phyloP scores from a whole-genome alignment of 805 yeast genomes.

The Candida hispaniensis region DNA sequence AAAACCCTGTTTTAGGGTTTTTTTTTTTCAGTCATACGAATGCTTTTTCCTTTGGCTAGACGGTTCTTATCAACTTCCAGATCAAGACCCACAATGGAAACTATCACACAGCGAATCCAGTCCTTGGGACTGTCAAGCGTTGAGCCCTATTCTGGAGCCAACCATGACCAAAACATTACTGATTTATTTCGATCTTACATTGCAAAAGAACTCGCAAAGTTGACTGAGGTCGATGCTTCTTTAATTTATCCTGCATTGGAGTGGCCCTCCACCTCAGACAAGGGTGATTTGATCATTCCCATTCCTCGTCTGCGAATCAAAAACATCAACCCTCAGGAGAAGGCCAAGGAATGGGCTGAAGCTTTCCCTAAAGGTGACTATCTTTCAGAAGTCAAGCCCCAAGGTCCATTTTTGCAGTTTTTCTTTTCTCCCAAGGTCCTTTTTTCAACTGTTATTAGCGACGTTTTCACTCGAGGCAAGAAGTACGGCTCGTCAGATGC shows the following conservation, averaged over 20 bases:
- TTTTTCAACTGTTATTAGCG: conserved; percentile 57
- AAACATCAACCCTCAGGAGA: conserved; percentile 67
- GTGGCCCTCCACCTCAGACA: conserved; percentile 72
- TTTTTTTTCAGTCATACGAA: neutral
- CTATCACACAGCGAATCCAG: conserved; percentile 4
- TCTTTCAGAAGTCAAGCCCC: conserved; percentile 60
- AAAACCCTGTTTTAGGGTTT: neutral
- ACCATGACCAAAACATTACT: conserved; percentile 67
- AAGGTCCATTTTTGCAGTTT: conserved; percentile 88
- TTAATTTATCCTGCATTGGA: conserved; percentile 79
- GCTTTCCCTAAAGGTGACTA: conserved; percentile 64
- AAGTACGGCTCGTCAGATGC: conserved; percentile 66
- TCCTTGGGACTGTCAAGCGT: conserved; percentile 18
- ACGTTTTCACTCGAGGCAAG: conserved; percentile 46
- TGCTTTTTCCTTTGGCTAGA: too few species aligned
- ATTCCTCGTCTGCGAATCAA: conserved; percentile 82
- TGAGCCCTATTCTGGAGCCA: conserved; percentile 39
- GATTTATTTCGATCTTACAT: conserved; percentile 88
- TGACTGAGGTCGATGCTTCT: conserved; percentile 60
- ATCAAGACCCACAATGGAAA: conserved; percentile 8
- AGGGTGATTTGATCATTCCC: conserved; percentile 89
- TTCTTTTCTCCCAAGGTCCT: conserved; percentile 61
- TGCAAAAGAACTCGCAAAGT: conserved; percentile 58
- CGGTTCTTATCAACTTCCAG: too few species aligned
- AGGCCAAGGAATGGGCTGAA: conserved; percentile 68